Evolutionary conservation across 352 stramenopile species (phyloP).

Genomic region (Phytophthora palmivora): DNA sequence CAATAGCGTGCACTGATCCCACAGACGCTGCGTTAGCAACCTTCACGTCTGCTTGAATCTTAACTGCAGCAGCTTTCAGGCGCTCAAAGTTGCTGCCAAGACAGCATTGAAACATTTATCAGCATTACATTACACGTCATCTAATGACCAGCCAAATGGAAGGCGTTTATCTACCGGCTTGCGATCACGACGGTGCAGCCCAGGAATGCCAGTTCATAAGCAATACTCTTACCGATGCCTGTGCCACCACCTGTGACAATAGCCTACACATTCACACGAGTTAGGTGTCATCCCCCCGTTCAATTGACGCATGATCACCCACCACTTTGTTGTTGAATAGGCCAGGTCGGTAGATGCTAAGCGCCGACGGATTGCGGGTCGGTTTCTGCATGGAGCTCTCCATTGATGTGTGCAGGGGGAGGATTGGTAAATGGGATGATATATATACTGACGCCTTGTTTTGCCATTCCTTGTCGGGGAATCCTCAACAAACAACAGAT

Average conservation of each 20-base stretch:
- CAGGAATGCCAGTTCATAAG: conserved; percentile 72
- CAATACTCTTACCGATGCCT: conserved; percentile 80
- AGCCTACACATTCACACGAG: conserved; percentile 27
- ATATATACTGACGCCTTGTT: background rate
- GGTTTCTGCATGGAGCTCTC: conserved; percentile 21
- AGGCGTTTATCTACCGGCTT: conserved; percentile 31
- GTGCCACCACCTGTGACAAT: conserved; percentile 85
- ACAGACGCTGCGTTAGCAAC: conserved; percentile 24
- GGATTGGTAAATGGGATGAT: conserved; percentile 14
- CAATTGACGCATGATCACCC: conserved; percentile 14
- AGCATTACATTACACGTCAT: background rate
- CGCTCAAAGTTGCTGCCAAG: conserved; percentile 57
- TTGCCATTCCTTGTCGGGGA: too few relatives aligned
- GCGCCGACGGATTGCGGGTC: conserved; percentile 44
- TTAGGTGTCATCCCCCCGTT: background rate
- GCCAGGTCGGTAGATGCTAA: conserved; percentile 59
- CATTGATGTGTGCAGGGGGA: background rate
- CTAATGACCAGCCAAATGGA: too few relatives aligned
- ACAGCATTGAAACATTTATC: conserved; percentile 4
- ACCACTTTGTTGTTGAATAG: conserved; percentile 74
- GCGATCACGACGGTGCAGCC: conserved; percentile 80
- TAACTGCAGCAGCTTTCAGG: conserved; percentile 54
- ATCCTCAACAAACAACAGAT: background rate
- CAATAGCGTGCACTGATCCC: conserved; percentile 47
- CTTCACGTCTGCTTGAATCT: conserved; percentile 54